Base-by-base conservation (phyloP, 768 basidiomycete genomes). In the Sistotremastrum niveocremeum region DNA sequence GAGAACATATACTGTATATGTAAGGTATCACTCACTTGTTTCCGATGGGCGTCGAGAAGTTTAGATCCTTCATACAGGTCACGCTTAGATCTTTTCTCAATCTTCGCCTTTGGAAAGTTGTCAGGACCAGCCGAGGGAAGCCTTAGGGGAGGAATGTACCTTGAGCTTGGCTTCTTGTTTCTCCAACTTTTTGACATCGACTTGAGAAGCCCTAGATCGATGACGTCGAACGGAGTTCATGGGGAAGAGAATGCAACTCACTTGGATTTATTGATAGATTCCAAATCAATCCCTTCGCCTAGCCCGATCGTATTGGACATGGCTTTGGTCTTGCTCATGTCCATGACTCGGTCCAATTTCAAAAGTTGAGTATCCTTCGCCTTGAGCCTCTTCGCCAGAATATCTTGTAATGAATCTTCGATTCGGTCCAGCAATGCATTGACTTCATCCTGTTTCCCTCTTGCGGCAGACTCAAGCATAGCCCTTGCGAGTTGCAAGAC, bases 61-160 rank as follows among this genome's bases (percentile, higher is more conserved):
- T 95, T 98, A 6, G 89, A 93, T 6, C 95, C 94, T 59, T 98
- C 94, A 60, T 95, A 99, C 35, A 95, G 71, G 65, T 89, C 86
- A 53, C 85, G 69, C 46, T 81, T 75, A 2, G 88, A 70, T n/a
- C 95, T 77, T 65, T 98, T 99, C 65, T 97, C 91, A 52, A 97
- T 93, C 64, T 99, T 99, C 31, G 90, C 90, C 84, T 87, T 37
- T 45, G 8, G 46, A 43, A 32, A 28, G 8, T 29, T 7, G 31
- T 7, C 7, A 10, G 43, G 34, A 20, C 34, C 31, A 49, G 8
- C 37, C 40, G 32, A 35, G 46, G 37, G 34, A 6, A 40, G 20
- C 8, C 29, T 7, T 3, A 34, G 30, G 7, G 2, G 20, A 7
- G 7, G 46, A 4, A 49, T 60, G 39, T 39, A 82, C 86, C 70